Base-by-base conservation (phyloP, 2,329 filamentous ascomycete genomes). In the Aureobasidium uvarum region DNA sequence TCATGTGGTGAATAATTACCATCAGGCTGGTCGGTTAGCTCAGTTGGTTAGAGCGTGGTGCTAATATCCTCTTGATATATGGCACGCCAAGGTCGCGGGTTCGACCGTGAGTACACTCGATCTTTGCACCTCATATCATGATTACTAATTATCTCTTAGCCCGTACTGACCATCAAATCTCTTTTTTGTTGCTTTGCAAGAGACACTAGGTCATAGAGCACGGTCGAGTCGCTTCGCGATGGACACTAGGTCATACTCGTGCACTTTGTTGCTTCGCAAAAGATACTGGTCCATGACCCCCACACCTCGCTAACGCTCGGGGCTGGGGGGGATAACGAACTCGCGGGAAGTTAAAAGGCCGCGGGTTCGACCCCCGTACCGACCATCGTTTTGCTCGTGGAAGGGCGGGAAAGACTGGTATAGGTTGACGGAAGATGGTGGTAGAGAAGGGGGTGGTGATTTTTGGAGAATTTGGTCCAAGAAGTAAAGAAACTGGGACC, bases 21-120 rank as follows among this genome's bases (percentile, higher is more conserved):
- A 43, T 5, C 13, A 23, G 16, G 39, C 31, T 39, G 54, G 54
- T 58, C 54, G 55, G 41, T 59, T 59, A 59, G 55, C 55, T 59
- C 55, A 59, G 55, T 59, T 59, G 55, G 55, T 59, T 59, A 59
- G 55, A 59, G 55, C 55, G 55, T 59, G 55, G 55, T 59, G 55
- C 55, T 59, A 59, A 59, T 59, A 59, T 59, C 39, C 36, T 20
- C 6, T n/a, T n/a, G n/a, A n/a, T n/a, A 59, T 36, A 23, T 36
- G 55, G 25, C 18, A 59, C 55, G 55, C 55, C 55, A 59, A 59
- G 55, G 55, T 46, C 55, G 41, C 39, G 55, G 55, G 55, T 46
- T 59, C 55, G 55, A 59, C 55, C 55, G 31, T 33, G 8, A 33
- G 31, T 33, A 10, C 31, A 33, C 5, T 6, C 25, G 25, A 25